Percentiles rank a stretch among this genome's conserved stretches.
Evolutionary conservation across 805 yeast genomes (phyloP).

Genomic region (Komagataella ulmi): DNA sequence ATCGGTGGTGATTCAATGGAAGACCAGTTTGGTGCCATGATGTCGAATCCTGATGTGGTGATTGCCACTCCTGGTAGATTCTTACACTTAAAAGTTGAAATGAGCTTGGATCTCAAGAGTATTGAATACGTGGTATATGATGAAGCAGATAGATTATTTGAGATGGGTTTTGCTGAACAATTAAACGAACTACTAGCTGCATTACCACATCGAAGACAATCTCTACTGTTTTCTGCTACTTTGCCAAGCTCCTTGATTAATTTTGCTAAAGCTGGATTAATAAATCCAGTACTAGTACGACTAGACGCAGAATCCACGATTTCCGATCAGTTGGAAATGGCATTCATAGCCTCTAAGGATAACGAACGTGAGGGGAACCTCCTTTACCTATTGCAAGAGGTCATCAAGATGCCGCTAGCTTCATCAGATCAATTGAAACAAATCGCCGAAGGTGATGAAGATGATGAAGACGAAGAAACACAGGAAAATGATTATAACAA

Average conservation of each 20-base stretch:
- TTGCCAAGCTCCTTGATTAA: constrained; percentile 86
- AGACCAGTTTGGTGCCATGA: constrained; percentile 88
- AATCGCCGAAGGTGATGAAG: constrained; percentile 41
- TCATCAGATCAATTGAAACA: constrained; percentile 52
- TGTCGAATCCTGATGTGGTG: constrained; percentile 87
- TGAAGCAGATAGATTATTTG: constrained; percentile 94
- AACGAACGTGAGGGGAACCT: constrained; percentile 86
- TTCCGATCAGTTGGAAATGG: constrained; percentile 84
- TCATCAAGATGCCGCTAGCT: constrained; percentile 74
- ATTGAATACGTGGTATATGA: constrained; percentile 90
- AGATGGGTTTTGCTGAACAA: constrained; percentile 92
- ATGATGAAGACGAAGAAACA: constrained; percentile 22
- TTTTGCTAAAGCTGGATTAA: constrained; percentile 93
- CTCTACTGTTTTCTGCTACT: constrained; percentile 88
- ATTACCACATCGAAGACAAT: constrained; percentile 74
- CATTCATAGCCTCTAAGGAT: constrained; percentile 66
- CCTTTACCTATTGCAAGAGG: constrained; percentile 63
- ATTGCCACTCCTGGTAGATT: constrained; percentile 98
- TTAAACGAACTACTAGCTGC: constrained; percentile 78
- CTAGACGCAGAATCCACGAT: constrained; percentile 87
- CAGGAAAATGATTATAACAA: constrained; percentile 10
- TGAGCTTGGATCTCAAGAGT: constrained; percentile 72
- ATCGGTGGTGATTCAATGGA: constrained; percentile 99
- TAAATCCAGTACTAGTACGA: constrained; percentile 85
- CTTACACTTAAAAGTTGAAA: constrained; percentile 88